Evolutionary conservation across 352 stramenopile species (phyloP).

Genomic region (Aphanomyces euteiches): DNA sequence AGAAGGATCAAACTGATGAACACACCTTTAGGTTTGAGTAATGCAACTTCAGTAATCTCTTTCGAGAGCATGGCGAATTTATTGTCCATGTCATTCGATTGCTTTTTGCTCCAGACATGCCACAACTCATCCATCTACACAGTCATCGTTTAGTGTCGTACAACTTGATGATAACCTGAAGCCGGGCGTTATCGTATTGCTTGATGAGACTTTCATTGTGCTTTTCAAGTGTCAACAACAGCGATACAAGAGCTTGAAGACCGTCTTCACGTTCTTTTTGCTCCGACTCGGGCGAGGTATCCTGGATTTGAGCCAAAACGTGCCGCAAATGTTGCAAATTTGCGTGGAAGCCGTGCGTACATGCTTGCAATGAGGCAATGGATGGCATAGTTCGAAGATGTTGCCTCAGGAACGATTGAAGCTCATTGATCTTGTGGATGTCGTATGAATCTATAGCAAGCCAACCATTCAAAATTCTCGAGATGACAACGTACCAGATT

Average conservation of each 20-base stretch:
- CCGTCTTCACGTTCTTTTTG: neutral
- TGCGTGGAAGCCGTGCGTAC: neutral
- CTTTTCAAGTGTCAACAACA: constrained; percentile 19
- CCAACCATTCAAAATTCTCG: neutral
- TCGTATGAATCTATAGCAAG: neutral
- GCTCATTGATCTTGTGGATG: constrained; percentile 8
- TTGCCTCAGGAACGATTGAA: constrained; percentile 15
- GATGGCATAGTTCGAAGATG: constrained; percentile 3
- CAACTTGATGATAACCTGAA: constrained; percentile 11
- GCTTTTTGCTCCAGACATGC: constrained; percentile 17
- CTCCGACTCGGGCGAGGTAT: neutral
- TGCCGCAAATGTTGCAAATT: neutral
- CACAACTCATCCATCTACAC: constrained; percentile 28
- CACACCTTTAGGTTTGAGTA: constrained; percentile 12
- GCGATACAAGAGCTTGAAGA: neutral
- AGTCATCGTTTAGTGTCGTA: neutral
- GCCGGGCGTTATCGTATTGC: constrained; percentile 15
- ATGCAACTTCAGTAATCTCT: constrained; percentile 21
- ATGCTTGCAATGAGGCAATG: constrained; percentile 1
- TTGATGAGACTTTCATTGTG: constrained; percentile 21
- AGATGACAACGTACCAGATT: constrained; percentile 44
- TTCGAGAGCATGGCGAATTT: constrained; percentile 6
- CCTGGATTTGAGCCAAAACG: neutral
- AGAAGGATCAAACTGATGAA: too few species aligned
- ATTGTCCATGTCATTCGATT: neutral